Evolutionary conservation across 257 asterid species (phyloP), one percentile per base, ranked within the genome.

Genomic region (Jacaranda mimosifolia): DNA sequence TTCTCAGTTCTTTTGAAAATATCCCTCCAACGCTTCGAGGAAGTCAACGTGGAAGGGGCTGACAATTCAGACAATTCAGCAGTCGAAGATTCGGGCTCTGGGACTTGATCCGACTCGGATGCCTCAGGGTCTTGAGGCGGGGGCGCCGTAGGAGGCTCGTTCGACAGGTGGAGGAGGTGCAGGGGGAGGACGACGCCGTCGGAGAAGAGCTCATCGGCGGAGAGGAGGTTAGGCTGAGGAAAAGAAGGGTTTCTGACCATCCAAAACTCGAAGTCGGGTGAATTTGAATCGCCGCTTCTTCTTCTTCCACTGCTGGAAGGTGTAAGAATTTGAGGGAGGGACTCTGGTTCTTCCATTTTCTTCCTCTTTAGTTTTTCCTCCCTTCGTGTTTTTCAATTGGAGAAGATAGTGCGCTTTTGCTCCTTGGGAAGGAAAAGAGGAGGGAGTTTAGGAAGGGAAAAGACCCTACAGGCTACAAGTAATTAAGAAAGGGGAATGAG

Each of bases 251-350:
- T 90, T 12, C 90, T 80, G 63, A 87, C 82, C 91, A 87, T 87
- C 97, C 97, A 93, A 52, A 95, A 95, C 83, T 95, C 99, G 62
- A 95, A 95, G 71, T 95, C 99, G 8, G 98, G 98, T 4, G 99
- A 95, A 18, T 75, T 85, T 0, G 89, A 65, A 15, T 81, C 86
- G 15, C 62, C 58, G 83, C 84, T 81, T n/a, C 85, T 75, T 52
- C 90, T 86, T 72, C 87, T 86, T 26, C 85, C 89, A 14, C 88
- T 82, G 84, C 76, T 80, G 66, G 87, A 84, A 4, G 93, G 87
- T 1, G 91, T 66, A 4, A 87, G 89, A 7, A 78, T 77, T 49
- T 35, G 86, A 66, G 91, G 92, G 18, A 55, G 81, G 9, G 60
- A 63, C 52, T 68, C 75, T 59, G 86, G 84, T 46, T 81, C 79